A percentile compares a stretch with the other conserved stretches of the same genome.
phyloP scores from a whole-genome alignment of 257 asterid genomes.

The Nicotiana attenuata region DNA sequence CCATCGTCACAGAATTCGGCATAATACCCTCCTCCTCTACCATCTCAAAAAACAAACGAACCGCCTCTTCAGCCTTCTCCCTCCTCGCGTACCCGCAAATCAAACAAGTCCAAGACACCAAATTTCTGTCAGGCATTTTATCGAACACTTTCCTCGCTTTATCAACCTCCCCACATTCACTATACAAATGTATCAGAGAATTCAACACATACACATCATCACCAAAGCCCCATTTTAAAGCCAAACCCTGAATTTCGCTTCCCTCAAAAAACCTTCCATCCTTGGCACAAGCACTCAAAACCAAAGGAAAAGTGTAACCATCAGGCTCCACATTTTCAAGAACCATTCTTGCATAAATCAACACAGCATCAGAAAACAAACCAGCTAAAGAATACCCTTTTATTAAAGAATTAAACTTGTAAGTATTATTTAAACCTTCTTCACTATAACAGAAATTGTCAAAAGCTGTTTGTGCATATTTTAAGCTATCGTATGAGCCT shows the following conservation, averaged over 20 bases:
- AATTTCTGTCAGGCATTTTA: slow-evolving; percentile 44
- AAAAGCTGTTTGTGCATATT: slow-evolving; percentile 37
- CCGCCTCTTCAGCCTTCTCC: slow-evolving; percentile 34
- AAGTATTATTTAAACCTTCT: slow-evolving; percentile 21
- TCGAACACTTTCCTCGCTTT: slow-evolving; percentile 47
- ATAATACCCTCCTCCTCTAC: slow-evolving; percentile 27
- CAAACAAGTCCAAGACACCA: slow-evolving; percentile 58
- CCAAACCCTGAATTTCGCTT: slow-evolving; percentile 32
- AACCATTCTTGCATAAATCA: slow-evolving; percentile 34
- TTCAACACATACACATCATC: slow-evolving; percentile 37
- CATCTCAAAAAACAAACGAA: slow-evolving; percentile 49
- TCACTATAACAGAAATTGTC: slow-evolving; percentile 19
- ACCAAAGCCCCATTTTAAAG: slow-evolving; percentile 35
- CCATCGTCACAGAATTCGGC: slow-evolving; percentile 42
- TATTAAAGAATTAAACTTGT: slow-evolving; percentile 40
- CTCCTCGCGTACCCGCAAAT: slow-evolving; percentile 41
- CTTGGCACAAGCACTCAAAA: slow-evolving; percentile 47
- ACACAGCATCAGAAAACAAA: slow-evolving; percentile 22
- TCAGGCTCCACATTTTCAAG: slow-evolving; percentile 35
- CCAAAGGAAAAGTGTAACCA: slow-evolving; percentile 47
- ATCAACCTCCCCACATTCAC: slow-evolving; percentile 46
- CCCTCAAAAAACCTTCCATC: slow-evolving; percentile 33
- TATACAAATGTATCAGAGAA: slow-evolving; percentile 36
- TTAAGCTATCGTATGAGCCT: slow-evolving; percentile 39
- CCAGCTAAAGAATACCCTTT: slow-evolving; percentile 37